These are phyloP conservation scores for Chernovozyma sophiae-reginae DNA, from an alignment of 1,139 yeast species.

Conservation along the genomic window DNA sequence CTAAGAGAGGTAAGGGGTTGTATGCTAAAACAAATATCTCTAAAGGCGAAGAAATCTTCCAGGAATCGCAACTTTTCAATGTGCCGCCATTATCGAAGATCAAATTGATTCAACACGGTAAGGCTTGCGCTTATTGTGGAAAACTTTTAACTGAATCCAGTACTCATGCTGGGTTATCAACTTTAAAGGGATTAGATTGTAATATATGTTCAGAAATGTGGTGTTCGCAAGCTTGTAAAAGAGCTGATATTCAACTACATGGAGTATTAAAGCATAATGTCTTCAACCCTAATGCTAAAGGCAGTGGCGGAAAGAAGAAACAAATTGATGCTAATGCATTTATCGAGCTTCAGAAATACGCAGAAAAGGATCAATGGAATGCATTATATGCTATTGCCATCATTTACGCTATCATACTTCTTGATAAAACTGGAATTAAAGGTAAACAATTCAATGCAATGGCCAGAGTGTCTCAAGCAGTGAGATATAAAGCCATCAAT, in stretches of 20 bases:
- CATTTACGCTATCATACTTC: slow-evolving; percentile 46
- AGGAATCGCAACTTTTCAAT: slow-evolving; percentile 58
- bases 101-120: slow-evolving; percentile 58
- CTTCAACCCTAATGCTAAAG: slow-evolving; percentile 22
- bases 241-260: slow-evolving; percentile 50
- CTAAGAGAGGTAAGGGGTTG: slow-evolving; percentile 48
- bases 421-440: slow-evolving; percentile 42
- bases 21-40: slow-evolving; percentile 41
- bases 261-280: slow-evolving; percentile 52
- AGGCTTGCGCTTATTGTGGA: slow-evolving; percentile 82
- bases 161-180: slow-evolving; percentile 17
- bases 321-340: slow-evolving; percentile 47
- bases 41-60: slow-evolving; percentile 55
- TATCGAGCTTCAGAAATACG: slow-evolving; percentile 54
- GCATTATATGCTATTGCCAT: slow-evolving; percentile 66
- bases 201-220: slow-evolving; percentile 63
- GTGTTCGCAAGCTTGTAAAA: slow-evolving; percentile 68
- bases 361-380: slow-evolving; percentile 63
- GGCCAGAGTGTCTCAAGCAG: slow-evolving; percentile 68
- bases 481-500: slow-evolving; percentile 57
- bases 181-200: slow-evolving; percentile 61
- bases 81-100: slow-evolving; percentile 71
- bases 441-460: slow-evolving; percentile 51
- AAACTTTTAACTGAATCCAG: slow-evolving; percentile 42
- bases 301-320: slow-evolving; percentile 19